Base-by-base conservation (phyloP, 164 flowering plant genomes). In the Kalanchoe fedtschenkoi region DNA sequence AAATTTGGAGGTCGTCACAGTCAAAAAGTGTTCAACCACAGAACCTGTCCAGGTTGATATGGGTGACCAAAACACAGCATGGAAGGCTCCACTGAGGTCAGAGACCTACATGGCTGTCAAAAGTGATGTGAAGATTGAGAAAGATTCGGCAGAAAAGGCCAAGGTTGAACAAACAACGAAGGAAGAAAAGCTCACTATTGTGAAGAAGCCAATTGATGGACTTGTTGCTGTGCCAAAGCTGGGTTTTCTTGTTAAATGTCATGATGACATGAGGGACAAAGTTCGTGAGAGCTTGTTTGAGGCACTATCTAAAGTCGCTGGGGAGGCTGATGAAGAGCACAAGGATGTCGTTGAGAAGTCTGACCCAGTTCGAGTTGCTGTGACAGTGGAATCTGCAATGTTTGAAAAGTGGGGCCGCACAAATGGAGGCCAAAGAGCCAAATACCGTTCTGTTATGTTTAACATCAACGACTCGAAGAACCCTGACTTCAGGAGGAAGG, bases 371-470 rank as follows among this genome's bases (percentile, higher is more conserved):
- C 75, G 91, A 5, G 86, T 87, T 39, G 92, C 96, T 57, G 89
- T 85, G n/a, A 42, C 79, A 0, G 86, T 90, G 29, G 99, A 93
- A 65, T 83, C 96, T 32, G 77, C 64, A 4, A 68, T 93, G 90
- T 90, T 83, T 75, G 89, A 87, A 54, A 88, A 81, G 56, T 71
- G 82, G 80, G 99, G 97, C 2, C 76, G 78, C 29, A 80, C 88
- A 8, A 85, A 64, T 64, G 96, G 91, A 10, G 41, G 86, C 19
- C 91, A 88, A 46, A 90, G 86, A 70, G 53, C 63, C 30, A 90
- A 87, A 68, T 93, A 90, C 67, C 76, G 99, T 61, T 88, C 96
- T 15, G 66, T 93, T 54, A 75, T 93, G 84, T 93, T 88, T 72
- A 93, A 93, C 62, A 72, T 93, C 16, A 84, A 79, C 73, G 99